Conservation (phyloP, 345 rosid species). For the Dipteronia dyeriana region DNA sequence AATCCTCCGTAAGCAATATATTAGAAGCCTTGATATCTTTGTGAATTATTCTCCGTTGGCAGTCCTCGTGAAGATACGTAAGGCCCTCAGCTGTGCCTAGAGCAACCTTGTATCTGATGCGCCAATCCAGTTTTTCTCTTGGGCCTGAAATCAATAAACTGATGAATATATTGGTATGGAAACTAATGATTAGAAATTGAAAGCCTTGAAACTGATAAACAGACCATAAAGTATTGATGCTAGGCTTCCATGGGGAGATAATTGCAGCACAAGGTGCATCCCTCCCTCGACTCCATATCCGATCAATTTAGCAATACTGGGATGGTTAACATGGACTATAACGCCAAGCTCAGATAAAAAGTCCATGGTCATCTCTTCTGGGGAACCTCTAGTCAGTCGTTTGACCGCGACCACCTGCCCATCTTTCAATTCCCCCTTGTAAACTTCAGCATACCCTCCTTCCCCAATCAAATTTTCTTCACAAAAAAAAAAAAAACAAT, state of each 20-base stretch:
- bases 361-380: constrained; percentile 86
- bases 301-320: constrained; percentile 83
- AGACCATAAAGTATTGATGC: constrained; percentile 81
- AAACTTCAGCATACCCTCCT: constrained; percentile 93
- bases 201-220: constrained; percentile 15
- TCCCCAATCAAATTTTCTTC: constrained; percentile 83
- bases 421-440: constrained; percentile 64
- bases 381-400: constrained; percentile 68
- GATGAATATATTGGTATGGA: background rate
- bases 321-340: constrained; percentile 88
- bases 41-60: constrained; percentile 91
- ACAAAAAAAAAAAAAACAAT: constrained; percentile 2
- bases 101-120: constrained; percentile 67
- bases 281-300: constrained; percentile 96
- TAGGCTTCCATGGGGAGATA: constrained; percentile 86
- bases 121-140: constrained; percentile 65
- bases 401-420: constrained; percentile 74
- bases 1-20: constrained; percentile 79
- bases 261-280: constrained; percentile 87
- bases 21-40: constrained; percentile 94
- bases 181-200: constrained; percentile 14
- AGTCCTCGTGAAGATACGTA: constrained; percentile 79
- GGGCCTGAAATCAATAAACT: constrained; percentile 38
- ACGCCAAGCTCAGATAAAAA: constrained; percentile 89
- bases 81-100: constrained; percentile 84